Evolutionary conservation across 495 filamentous ascomycete genomes (phyloP), one percentile per base, ranked within the genome.

Genomic region (Neurospora intermedia): DNA sequence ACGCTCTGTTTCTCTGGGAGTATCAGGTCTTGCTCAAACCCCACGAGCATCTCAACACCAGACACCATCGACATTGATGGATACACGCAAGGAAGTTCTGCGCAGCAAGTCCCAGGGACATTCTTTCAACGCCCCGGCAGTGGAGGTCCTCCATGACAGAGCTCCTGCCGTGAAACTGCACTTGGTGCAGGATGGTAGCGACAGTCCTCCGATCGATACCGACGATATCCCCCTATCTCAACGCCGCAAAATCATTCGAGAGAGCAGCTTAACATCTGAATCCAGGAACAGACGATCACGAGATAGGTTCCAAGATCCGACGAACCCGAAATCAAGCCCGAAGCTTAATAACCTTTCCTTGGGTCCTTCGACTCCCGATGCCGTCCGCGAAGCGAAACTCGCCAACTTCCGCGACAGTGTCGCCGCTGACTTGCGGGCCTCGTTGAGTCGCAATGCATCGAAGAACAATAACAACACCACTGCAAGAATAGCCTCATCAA

Each of bases 161-260:
- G 76, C 69, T 20, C 72, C 54, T 27, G 75, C 38, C 72, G 77
- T 69, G 20, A 71, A 69, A 69, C 70, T 20, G 69, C 78, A 70
- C 18, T 13, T 59, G 2, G 6, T 75, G 74, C 46, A 59, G 20
- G 20, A 27, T 9, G n/a, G n/a, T 11, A 54, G 5, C 80, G 76
- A 79, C 75, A 82, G 62, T 74, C 74, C 74, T 78, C 77, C 39
- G 78, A 43, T 79, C 43, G 80, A 87, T 73, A 70, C 81, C 69
- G 94, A 96, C 71, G 87, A 94, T 78, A 86, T 95, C 73, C 89
- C 92, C 0, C 90, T 97, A 20, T 90, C 91, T 27, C 87, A 90
- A 73, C 91, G 92, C 70, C 89, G 84, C 40, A 79, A 85, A 43
- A 76, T 89, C 10, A 84, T 89, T 4, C 83, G 86, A 13, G 85